Base-by-base conservation (phyloP, 2,329 filamentous ascomycete species). In the Aspergillus pseudoterreus region DNA sequence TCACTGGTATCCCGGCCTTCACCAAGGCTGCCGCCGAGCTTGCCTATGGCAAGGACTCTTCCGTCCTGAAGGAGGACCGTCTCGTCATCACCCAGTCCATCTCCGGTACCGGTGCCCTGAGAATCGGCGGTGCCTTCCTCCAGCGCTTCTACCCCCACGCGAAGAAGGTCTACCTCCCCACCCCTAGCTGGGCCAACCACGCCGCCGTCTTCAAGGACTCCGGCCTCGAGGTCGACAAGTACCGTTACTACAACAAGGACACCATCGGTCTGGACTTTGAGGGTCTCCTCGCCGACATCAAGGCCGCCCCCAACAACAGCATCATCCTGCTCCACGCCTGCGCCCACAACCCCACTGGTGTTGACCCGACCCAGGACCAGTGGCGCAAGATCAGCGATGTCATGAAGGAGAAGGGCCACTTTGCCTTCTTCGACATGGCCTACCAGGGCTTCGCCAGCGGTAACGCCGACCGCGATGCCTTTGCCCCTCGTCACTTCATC, bases 201-300 rank as follows among this genome's bases (percentile, higher is more conserved):
- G 89, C 84, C 71, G 92, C 92, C 59, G 89, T 99, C 74, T 97
- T 99, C 85, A 86, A 83, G 76, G 92, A 97, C 75, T 88, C 90
- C 30, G 90, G 92, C 52, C 83, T 99, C 60, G 82, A 89, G 75
- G 91, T 97, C 57, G 85, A 92, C 78, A 90, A 92, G 78, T 99
- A 99, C 83, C 83, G 90, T 66, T 99, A 99, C 85, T 99, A 97
- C 82, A 90, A 97, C 85, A 95, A 95, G 82, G 86, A 96, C 71
- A 97, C 92, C 69, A 97, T 96, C 71, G 92, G 92, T 51, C 87
- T 99, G 59, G 94, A 99, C 82, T 97, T 96, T 68, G 90, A 95
- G 62, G 94, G 94, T 66, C 83, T 99, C 81, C 70, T 96, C 54
- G 86, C 83, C 66, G 92, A 97, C 73, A 86, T 99, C 78, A 91